Evolutionary conservation across 2,329 filamentous ascomycete genomes (phyloP), one percentile per base, ranked within the genome.

Genomic region (Thelonectria olida): DNA sequence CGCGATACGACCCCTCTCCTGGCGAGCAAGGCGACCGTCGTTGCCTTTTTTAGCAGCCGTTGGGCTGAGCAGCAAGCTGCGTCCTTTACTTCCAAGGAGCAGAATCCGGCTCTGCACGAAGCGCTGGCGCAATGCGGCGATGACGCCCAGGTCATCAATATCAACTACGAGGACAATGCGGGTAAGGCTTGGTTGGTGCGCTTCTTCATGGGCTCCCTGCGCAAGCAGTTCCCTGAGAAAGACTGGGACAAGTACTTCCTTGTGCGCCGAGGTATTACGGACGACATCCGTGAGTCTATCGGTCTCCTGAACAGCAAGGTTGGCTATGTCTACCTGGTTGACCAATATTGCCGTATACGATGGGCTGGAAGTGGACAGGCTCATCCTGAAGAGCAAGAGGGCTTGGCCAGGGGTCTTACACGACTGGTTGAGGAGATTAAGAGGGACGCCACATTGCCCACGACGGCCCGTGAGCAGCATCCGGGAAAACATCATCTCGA

Each of bases 291-390:
- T 53, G 88, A 90, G 75, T 81, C 80, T 38, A 87, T 91, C 63
- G 89, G 88, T 10, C 68, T 97, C 74, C 80, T 97, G 74, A 99
- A 99, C 78, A 89, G 88, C 67, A 96, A 94, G 78, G 95, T 97
- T 31, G 95, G 94, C 36, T 98, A 97, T 79, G 90, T 94, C 5
- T 99, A 97, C 78, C 83, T 99, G 48, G 83, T 99, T 60, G 96
- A 99, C 75, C 84, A 89, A 64, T 84, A 94, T 65, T 97, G 93
- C 76, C 91, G 89, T 78, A 96, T 99, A 69, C 87, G 96, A 58
- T 99, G 96, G 96, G 96, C 95, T 1, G 96, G 92, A 4, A 97
- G 93, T 72, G 92, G 90, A 12, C 75, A 83, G 47, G 87, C 89
- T 45, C 83, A 88, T 63, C 84, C 84, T 0, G 85, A 85, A 17